Percentiles rank a stretch among this genome's conserved stretches.
Evolutionary conservation across 352 stramenopile genomes (phyloP).

Genomic region (Phytophthora pisi): DNA sequence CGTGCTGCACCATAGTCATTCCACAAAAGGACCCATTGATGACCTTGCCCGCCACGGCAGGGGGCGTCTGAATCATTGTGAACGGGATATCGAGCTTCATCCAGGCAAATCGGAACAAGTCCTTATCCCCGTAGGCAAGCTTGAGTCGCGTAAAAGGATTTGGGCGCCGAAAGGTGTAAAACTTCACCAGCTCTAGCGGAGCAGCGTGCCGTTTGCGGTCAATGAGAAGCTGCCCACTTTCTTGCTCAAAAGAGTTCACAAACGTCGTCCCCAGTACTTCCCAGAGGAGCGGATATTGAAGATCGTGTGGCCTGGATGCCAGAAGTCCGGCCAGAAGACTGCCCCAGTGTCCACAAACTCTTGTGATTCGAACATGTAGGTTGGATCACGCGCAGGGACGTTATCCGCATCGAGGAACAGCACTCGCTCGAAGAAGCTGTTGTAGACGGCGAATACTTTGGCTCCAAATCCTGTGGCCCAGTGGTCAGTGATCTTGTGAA

Average conservation of each 20-base stretch:
- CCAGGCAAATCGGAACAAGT: conserved; percentile 62
- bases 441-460: conserved; percentile 52
- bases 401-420: conserved; percentile 67
- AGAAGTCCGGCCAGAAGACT: conserved; percentile 38
- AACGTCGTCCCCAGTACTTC: conserved; percentile 47
- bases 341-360: conserved; percentile 48
- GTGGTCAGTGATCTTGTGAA: conserved; percentile 30
- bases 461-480: conserved; percentile 47
- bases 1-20: conserved; percentile 53
- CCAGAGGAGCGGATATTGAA: conserved; percentile 68
- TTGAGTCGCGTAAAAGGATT: conserved; percentile 44
- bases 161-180: conserved; percentile 49
- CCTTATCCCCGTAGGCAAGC: conserved; percentile 60
- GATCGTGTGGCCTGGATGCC: conserved; percentile 37
- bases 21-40: conserved; percentile 48
- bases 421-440: conserved; percentile 46
- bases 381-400: conserved; percentile 44
- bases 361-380: conserved; percentile 47
- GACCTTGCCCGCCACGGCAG: conserved; percentile 39
- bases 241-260: conserved; percentile 68
- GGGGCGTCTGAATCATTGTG: conserved; percentile 54
- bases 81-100: conserved; percentile 48
- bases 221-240: conserved; percentile 62
- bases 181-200: conserved; percentile 41
- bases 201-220: conserved; percentile 37